phyloP scores from a whole-genome alignment of 202 grass and related monocot species.

The Schoenoplectus tabernaemontani region DNA sequence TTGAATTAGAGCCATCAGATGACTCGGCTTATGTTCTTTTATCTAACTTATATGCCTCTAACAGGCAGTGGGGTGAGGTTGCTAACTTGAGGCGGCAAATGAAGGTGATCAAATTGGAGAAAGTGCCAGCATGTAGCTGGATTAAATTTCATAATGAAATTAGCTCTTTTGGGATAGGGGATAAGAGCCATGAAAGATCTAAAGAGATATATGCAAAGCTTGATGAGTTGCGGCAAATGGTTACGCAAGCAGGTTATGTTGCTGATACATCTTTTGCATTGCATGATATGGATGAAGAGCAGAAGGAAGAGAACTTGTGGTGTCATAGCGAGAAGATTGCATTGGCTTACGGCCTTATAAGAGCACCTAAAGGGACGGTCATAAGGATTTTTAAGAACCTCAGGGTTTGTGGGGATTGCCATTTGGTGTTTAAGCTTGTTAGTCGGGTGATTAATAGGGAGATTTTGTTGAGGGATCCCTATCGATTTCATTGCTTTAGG shows the following conservation, averaged over 20 bases:
- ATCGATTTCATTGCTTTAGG: constrained; percentile 73
- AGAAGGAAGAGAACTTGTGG: constrained; percentile 78
- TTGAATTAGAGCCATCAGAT: constrained; percentile 71
- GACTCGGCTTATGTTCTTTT: constrained; percentile 86
- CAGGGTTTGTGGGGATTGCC: constrained; percentile 72
- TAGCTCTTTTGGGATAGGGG: constrained; percentile 60
- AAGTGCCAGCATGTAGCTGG: constrained; percentile 75
- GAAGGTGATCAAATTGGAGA: constrained; percentile 70
- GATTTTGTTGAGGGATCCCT: constrained; percentile 69
- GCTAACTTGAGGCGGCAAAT: constrained; percentile 65
- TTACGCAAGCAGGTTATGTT: constrained; percentile 51
- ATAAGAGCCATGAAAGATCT: constrained; percentile 38
- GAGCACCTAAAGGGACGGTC: constrained; percentile 32
- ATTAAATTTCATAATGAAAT: constrained; percentile 75
- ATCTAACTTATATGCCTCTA: constrained; percentile 72
- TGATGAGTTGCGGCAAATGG: constrained; percentile 51
- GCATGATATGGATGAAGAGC: constrained; percentile 84
- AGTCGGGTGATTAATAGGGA: constrained; percentile 41
- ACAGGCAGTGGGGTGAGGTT: constrained; percentile 60
- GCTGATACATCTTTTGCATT: constrained; percentile 52
- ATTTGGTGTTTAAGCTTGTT: constrained; percentile 73
- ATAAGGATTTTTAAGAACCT: constrained; percentile 84
- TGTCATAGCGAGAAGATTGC: constrained; percentile 75
- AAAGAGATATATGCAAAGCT: constrained; percentile 57
- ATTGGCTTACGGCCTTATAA: constrained; percentile 54